Evolutionary conservation across 768 basidiomycete species (phyloP), one percentile per base, ranked within the genome.

Genomic region (Psilocybe subaeruginosa): DNA sequence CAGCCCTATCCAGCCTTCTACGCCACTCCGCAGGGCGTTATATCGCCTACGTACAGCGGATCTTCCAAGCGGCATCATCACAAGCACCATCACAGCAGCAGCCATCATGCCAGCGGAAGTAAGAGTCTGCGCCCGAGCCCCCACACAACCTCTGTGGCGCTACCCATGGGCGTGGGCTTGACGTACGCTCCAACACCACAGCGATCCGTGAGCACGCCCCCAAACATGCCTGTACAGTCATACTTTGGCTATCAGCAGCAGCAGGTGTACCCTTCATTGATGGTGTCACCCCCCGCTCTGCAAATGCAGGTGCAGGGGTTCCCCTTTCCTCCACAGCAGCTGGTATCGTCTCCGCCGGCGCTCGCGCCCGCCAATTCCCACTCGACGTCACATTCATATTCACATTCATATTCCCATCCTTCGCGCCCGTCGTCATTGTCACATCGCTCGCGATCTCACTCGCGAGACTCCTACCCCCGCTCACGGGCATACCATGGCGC

Each of bases 41-140:
- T 62, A 27, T 62, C 66, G 14, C 60, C 63, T 14, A 60, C 60
- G 1, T 67, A 62, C 37, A n/a, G 49, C 12, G 53, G 47, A 8
- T 37, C 27, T n/a, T 56, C 54, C 11, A 59, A 48, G 50, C 56
- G 45, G 41, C 61, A 48, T 9, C 58, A 61, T 23, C 49, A 50
- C 29, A 49, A 64, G 48, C 55, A 59, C 27, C 52, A 62, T 39
- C 58, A 46, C 29, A 50, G 39, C 46, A 56, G 59, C 35, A 48
- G 48, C 35, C 60, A 59, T 30, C 60, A 59, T 48, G 46, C n/a
- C 14, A 55, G 57, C 29, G 61, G 64, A 3, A 57, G 54, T 54
- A 59, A 60, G 58, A 64, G 65, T 30, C 62, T 61, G 17, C 52
- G 54, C 7, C 57, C 57, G 1, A 63, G 62, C 35, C 65, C 65